These are phyloP conservation scores for Tulasnella sp. DNA, from an alignment of 768 basidiomycete species.

Conservation along the genomic window DNA sequence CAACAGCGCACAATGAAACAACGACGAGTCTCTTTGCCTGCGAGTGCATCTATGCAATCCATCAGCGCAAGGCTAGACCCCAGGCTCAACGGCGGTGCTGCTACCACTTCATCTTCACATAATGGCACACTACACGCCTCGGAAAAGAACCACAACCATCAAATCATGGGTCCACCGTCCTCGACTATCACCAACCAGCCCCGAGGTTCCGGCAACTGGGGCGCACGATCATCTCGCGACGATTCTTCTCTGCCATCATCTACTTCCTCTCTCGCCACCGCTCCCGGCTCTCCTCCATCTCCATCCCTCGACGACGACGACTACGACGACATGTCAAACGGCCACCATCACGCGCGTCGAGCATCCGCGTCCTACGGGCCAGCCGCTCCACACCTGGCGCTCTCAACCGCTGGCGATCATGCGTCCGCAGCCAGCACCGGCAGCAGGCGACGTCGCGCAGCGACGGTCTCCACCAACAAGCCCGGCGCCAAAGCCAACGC, in stretches of 20 bases:
- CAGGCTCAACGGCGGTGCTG: slow-evolving; percentile 8
- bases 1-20: slow-evolving; percentile 24
- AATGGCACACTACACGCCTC: slow-evolving; percentile 13
- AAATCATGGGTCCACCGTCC: neutral
- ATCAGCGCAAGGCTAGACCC: slow-evolving; percentile 6
- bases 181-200: neutral
- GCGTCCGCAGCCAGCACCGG: neutral
- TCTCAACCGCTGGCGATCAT: neutral
- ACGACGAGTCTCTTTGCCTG: slow-evolving; percentile 26
- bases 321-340: neutral
- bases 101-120: slow-evolving; percentile 8
- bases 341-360: neutral
- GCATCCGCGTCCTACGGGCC: neutral
- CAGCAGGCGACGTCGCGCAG: slow-evolving; percentile 5
- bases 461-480: slow-evolving; percentile 15
- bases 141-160: slow-evolving; percentile 6
- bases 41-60: neutral
- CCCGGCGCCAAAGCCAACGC: slow-evolving; percentile 2
- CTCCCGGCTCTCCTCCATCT: neutral
- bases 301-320: neutral
- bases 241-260: neutral
- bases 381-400: neutral
- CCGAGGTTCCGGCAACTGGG: neutral
- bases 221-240: neutral
- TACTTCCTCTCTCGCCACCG: neutral